Percentiles rank a stretch among this genome's conserved stretches.
Conservation (phyloP, 2,329 filamentous ascomycete species). For the Cyanodermella asteris region DNA sequence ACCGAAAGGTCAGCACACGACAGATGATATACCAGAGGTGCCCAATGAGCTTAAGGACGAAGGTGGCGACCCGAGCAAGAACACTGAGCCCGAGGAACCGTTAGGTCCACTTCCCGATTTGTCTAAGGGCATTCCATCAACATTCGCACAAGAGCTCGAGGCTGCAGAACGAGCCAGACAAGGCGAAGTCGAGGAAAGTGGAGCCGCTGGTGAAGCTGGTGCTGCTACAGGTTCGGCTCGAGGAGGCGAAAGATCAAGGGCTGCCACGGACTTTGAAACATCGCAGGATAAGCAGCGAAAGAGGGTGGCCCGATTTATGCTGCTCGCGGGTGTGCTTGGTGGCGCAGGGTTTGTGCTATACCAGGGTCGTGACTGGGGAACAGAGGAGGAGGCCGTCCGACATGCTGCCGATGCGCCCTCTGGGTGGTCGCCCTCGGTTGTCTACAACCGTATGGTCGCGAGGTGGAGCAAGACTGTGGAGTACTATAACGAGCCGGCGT, state of each 20-base stretch:
- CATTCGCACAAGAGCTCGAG: constrained; percentile 54
- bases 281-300: too few relatives aligned
- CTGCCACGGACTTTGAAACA: constrained; percentile 9
- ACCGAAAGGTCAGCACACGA: too few relatives aligned
- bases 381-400: constrained; percentile 44
- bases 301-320: too few relatives aligned
- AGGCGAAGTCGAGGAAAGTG: constrained; percentile 17
- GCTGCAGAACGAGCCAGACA: constrained; percentile 13
- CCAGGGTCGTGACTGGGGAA: constrained; percentile 72
- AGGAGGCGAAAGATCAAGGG: too few relatives aligned
- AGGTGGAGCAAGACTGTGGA: constrained; percentile 54
- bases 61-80: too few relatives aligned
- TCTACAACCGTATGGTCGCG: constrained; percentile 62
- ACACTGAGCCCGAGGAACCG: too few relatives aligned
- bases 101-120: constrained; percentile 64
- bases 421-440: constrained; percentile 52
- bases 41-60: too few relatives aligned
- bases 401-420: constrained; percentile 50
- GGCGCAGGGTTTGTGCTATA: constrained; percentile 49
- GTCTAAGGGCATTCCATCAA: constrained; percentile 86
- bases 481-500: constrained; percentile 92
- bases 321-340: constrained; percentile 33
- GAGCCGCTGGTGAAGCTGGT: too few relatives aligned
- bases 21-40: too few relatives aligned
- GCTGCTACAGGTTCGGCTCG: too few relatives aligned